Percentiles rank a stretch among this genome's conserved stretches.
phyloP scores from a whole-genome alignment of 2,329 filamentous ascomycete genomes.

The Fusarium tuaranense region DNA sequence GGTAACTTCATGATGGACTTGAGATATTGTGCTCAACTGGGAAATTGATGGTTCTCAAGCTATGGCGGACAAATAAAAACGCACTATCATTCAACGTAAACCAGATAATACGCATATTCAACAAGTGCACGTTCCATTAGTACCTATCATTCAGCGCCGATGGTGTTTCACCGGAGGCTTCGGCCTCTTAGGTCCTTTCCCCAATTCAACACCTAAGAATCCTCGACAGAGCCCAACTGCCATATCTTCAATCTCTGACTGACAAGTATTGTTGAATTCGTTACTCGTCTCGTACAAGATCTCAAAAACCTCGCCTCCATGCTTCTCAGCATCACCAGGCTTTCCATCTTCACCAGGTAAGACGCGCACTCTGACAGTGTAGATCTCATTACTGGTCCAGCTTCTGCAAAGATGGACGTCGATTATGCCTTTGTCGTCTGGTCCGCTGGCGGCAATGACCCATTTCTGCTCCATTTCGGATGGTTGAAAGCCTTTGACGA shows the following conservation, averaged over 20 bases:
- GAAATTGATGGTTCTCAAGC: not conserved
- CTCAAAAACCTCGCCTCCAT: conserved; percentile 25
- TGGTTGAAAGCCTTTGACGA: conserved; percentile 18
- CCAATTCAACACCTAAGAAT: conserved; percentile 4
- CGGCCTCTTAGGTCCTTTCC: not conserved
- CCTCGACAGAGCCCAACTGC: conserved; percentile 5
- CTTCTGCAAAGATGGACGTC: conserved; percentile 21
- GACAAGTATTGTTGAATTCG: not conserved
- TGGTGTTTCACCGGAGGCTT: not conserved
- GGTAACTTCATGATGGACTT: not conserved
- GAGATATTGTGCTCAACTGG: not conserved
- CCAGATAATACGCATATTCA: not conserved
- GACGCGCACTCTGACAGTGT: conserved; percentile 14
- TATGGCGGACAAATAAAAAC: not conserved
- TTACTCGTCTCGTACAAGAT: conserved; percentile 14
- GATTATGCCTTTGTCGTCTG: conserved; percentile 13
- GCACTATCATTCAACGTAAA: not conserved
- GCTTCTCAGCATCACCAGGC: not conserved
- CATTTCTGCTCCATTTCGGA: conserved; percentile 29
- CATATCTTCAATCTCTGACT: conserved; percentile 5
- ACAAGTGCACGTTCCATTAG: not conserved
- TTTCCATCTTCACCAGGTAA: not conserved
- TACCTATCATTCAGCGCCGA: not conserved
- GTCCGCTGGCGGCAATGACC: conserved; percentile 11
- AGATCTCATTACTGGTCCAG: conserved; percentile 11